These are phyloP conservation scores for Aquilaria agallochum DNA, from an alignment of 441 rosid species.

Conservation along the genomic window DNA sequence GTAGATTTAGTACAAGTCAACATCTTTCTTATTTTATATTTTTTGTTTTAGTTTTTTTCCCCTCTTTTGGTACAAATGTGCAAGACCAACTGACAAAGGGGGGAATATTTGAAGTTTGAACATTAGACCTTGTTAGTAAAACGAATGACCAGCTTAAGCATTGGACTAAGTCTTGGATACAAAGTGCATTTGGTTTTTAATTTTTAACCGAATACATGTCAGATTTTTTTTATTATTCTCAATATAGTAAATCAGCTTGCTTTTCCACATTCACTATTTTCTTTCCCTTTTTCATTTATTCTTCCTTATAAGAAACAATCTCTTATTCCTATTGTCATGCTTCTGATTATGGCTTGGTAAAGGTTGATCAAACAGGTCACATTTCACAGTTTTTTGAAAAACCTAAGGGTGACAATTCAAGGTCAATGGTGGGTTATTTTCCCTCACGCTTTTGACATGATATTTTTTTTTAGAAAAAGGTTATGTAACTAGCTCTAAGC, in stretches of 20 bases:
- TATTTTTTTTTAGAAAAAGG: not conserved
- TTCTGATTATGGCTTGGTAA: slow-evolving; percentile 73
- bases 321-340: slow-evolving; percentile 49
- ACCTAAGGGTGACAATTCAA: slow-evolving; percentile 65
- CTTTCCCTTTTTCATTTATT: not conserved
- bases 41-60: not conserved
- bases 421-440: slow-evolving; percentile 55
- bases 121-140: too few species aligned
- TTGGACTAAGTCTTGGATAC: too few species aligned
- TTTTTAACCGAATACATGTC: too few species aligned
- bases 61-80: too few species aligned
- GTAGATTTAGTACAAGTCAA: not conserved
- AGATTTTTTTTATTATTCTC: too few species aligned
- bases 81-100: too few species aligned
- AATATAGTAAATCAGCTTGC: too few species aligned
- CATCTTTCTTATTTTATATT: not conserved
- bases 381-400: slow-evolving; percentile 70
- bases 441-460: not conserved
- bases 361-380: slow-evolving; percentile 60
- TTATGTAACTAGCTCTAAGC: slow-evolving; percentile 4
- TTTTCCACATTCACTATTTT: not conserved
- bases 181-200: too few species aligned
- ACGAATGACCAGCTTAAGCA: too few species aligned
- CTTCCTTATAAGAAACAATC: not conserved
- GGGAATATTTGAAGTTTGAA: too few species aligned